Percentiles rank a stretch among this genome's conserved stretches.
phyloP scores from a whole-genome alignment of 2,329 filamentous ascomycete genomes.

The Clonostachys byssicola region DNA sequence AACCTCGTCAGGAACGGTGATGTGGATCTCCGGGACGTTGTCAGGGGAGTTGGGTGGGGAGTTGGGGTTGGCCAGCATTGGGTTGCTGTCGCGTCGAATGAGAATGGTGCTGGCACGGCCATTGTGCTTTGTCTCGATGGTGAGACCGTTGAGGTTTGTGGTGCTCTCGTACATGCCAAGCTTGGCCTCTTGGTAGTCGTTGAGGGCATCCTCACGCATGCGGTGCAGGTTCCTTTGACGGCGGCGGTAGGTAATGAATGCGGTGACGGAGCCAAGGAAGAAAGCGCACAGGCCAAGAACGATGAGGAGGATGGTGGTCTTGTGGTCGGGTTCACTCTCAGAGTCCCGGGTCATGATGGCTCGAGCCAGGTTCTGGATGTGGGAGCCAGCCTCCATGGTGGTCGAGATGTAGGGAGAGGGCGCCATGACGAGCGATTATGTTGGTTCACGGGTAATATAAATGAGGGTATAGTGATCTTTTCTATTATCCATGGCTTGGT shows the following conservation, averaged over 20 bases:
- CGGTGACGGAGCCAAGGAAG: constrained; percentile 61
- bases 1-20: constrained; percentile 95
- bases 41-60: constrained; percentile 75
- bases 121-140: constrained; percentile 50
- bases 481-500: too few relatives aligned
- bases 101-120: constrained; percentile 69
- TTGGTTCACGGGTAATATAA: not conserved
- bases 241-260: constrained; percentile 67
- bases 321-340: constrained; percentile 48
- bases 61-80: constrained; percentile 70
- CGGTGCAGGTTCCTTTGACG: constrained; percentile 30
- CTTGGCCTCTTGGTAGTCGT: constrained; percentile 63
- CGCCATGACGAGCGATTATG: constrained; percentile 1
- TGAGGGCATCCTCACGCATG: constrained; percentile 51
- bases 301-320: constrained; percentile 74
- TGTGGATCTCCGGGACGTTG: constrained; percentile 90
- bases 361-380: not conserved
- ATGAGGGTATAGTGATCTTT: too few relatives aligned
- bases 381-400: not conserved
- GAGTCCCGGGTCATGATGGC: constrained; percentile 17
- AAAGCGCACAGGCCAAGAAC: constrained; percentile 76
- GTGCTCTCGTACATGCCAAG: constrained; percentile 30
- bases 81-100: constrained; percentile 72
- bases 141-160: constrained; percentile 50
- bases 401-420: not conserved